Evolutionary conservation across 176 grass and related monocot genomes (phyloP).

Genomic region (Neostapfia colusana): DNA sequence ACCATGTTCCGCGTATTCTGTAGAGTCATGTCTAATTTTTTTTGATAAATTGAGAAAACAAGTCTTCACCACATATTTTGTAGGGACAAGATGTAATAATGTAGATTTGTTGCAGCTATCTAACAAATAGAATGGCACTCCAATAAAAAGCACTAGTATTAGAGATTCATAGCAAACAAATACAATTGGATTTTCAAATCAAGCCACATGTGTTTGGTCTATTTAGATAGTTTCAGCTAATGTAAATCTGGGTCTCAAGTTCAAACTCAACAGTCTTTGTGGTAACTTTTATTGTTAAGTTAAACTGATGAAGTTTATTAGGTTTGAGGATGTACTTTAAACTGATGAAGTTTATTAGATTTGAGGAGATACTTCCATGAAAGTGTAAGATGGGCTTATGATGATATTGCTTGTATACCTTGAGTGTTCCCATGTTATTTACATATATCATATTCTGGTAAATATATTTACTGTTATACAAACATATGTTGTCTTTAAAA

Average conservation of each 20-base stretch:
- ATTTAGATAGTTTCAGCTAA: neutral
- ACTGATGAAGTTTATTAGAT: no score
- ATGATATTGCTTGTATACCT: neutral
- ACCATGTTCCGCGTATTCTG: neutral
- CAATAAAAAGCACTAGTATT: neutral
- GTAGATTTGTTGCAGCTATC: neutral
- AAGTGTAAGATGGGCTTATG: neutral
- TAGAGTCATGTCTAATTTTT: neutral
- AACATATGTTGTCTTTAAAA: neutral
- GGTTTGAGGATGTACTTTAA: neutral
- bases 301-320: neutral
- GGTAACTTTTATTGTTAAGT: neutral
- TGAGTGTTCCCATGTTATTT: slow-evolving; percentile 8
- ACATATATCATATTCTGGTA: neutral
- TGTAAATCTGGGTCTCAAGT: neutral
- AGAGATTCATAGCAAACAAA: neutral
- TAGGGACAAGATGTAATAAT: neutral
- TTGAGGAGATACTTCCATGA: neutral
- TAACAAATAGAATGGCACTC: neutral
- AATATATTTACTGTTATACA: neutral
- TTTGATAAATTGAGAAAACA: neutral
- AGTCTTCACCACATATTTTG: neutral
- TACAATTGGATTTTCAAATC: neutral
- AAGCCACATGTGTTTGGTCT: neutral
- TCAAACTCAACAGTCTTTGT: slow-evolving; percentile 18